Percentiles rank a stretch among this genome's conserved stretches.
These are phyloP conservation scores for Ulmus americana DNA, from an alignment of 331 rosid genomes.

Conservation along the genomic window DNA sequence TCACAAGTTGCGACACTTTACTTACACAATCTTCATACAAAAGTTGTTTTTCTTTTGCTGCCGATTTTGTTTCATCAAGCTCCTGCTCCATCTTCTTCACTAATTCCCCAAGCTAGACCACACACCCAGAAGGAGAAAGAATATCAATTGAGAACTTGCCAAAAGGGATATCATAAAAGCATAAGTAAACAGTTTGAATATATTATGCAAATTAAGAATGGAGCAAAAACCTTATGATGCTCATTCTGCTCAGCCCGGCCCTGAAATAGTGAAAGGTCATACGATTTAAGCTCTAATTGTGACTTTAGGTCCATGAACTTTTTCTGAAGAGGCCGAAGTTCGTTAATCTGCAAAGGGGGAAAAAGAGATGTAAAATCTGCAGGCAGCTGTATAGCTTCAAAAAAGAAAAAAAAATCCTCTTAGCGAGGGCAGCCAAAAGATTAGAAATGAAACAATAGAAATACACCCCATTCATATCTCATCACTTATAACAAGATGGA, in stretches of 20 bases:
- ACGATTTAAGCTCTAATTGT: constrained; percentile 68
- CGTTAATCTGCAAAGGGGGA: constrained; percentile 47
- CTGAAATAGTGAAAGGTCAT: constrained; percentile 81
- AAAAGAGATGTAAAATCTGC: not conserved
- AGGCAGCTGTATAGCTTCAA: not conserved
- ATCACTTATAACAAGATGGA: not conserved
- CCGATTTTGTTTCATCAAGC: constrained; percentile 67
- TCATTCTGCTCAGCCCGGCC: constrained; percentile 91
- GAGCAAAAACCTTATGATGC: constrained; percentile 74
- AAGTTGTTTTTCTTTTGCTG: constrained; percentile 55
- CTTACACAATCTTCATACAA: constrained; percentile 52
- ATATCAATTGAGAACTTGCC: constrained; percentile 2
- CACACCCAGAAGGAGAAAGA: constrained; percentile 21
- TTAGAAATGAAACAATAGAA: not conserved
- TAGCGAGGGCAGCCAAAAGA: not conserved
- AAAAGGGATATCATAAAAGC: not conserved
- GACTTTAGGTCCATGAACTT: constrained; percentile 58
- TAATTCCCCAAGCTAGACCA: constrained; percentile 70
- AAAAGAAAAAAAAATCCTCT: not conserved
- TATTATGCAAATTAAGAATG: not conserved
- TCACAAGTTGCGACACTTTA: constrained; percentile 65
- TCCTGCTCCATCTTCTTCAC: constrained; percentile 85
- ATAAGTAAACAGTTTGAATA: not conserved
- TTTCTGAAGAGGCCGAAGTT: constrained; percentile 73
- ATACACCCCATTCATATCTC: not conserved